Base-by-base conservation (phyloP, 1,284 basidiomycete species). In the Tilletia setariae region DNA sequence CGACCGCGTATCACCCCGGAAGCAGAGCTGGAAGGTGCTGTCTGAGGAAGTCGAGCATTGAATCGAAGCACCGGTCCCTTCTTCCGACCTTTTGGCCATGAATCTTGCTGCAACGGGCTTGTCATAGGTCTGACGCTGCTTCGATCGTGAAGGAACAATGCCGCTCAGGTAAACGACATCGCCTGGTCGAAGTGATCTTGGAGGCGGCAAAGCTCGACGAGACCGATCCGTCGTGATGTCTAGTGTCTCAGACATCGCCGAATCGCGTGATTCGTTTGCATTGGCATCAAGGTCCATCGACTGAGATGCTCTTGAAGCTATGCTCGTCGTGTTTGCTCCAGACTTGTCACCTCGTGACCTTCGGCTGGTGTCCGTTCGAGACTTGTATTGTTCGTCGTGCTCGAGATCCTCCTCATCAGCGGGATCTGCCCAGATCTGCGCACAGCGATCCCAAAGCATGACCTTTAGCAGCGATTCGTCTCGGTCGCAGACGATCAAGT, bases 371-470 rank as follows among this genome's bases (percentile, higher is more conserved):
- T n/a, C 9, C 8, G 25, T 21, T 61, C 28, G 56, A 61, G 15
- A 25, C 3, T 28, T 2, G 21, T 6, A 7, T 25, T 56, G 21
- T 6, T 35, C 25, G 9, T 15, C 25, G 9, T 61, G 15, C 13
- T 61, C 56, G 8, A 32, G 16, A 16, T 61, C 56, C 56, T 61
- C 56, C 16, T 61, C 56, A 19, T 30, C 30, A 35, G 56, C 56
- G 11, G 35, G 35, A 11, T 40, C 35, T 40, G 35, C 35, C 56
- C 56, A 61, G 56, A 30, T 30, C 25, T 30, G 56, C 28, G 56
- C 56, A 40, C 56, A 61, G 9, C 28, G 56, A 35, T 61, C 56
- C 56, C 56, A 61, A 2, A 61, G 56, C 56, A 30, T 61, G 56
- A 61, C 16, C 2, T 61, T 61, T 16, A 61, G 56, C 9, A 61